Evolutionary conservation across 805 yeast genomes (phyloP).

Genomic region (Saccharomyces paradoxus): DNA sequence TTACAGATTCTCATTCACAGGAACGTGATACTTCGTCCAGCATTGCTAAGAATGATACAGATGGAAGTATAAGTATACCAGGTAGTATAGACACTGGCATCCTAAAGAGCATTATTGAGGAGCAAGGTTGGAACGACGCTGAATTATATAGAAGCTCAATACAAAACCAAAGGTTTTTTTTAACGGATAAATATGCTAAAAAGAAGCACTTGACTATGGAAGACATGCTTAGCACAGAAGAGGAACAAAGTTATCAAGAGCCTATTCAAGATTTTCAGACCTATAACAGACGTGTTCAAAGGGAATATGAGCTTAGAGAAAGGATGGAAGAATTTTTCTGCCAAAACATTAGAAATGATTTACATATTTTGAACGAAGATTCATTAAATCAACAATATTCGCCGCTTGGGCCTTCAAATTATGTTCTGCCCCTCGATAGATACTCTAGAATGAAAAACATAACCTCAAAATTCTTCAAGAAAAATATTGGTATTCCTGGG

Average conservation of each 20-base stretch:
- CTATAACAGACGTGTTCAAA: constrained; percentile 30
- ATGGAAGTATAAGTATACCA: constrained; percentile 1
- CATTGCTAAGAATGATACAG: not conserved
- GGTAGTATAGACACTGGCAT: constrained; percentile 9
- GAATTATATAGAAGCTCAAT: constrained; percentile 13
- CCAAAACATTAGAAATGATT: constrained; percentile 10
- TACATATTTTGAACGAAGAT: constrained; percentile 14
- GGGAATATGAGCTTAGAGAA: constrained; percentile 27
- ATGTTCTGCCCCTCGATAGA: not conserved
- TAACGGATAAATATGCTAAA: constrained; percentile 13
- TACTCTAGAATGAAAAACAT: constrained; percentile 1
- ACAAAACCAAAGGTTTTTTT: constrained; percentile 17
- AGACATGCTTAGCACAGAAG: constrained; percentile 1
- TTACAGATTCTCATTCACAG: constrained; percentile 2
- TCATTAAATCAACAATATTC: constrained; percentile 10
- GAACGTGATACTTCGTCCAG: not conserved
- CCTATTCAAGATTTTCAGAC: constrained; percentile 26
- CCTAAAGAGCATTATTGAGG: constrained; percentile 10
- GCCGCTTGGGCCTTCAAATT: constrained; percentile 1
- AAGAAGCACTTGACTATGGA: constrained; percentile 5
- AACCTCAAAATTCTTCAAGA: not conserved
- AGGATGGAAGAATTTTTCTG: constrained; percentile 18
- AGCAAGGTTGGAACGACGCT: constrained; percentile 12
- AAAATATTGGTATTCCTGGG: not conserved
- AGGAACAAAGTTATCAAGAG: constrained; percentile 1